Conservation (phyloP, 371 early-diverging fungal genomes). For the Lichtheimia ramosa region DNA sequence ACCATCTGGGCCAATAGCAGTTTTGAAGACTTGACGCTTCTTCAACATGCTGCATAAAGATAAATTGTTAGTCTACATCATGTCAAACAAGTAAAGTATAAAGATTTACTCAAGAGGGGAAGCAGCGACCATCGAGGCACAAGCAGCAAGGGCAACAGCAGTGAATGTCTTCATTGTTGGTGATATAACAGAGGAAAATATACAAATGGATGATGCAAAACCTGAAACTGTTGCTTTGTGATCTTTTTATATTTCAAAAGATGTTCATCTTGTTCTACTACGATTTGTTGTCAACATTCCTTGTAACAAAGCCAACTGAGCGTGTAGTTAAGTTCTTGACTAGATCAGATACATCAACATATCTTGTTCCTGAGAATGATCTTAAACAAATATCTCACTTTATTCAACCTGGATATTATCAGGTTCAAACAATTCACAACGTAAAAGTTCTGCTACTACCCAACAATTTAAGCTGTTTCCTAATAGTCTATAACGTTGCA, state of each 20-base stretch:
- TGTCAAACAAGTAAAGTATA: neutral
- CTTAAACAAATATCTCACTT: no score
- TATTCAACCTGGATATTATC: no score
- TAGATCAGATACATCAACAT: no score
- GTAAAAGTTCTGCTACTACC: conserved; percentile 66
- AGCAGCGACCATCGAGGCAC: conserved; percentile 1
- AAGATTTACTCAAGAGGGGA: neutral
- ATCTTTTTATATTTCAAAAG: no score
- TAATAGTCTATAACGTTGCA: conserved; percentile 66
- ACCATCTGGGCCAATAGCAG: neutral
- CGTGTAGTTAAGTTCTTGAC: no score
- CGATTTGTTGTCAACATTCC: no score
- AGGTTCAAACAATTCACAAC: conserved; percentile 33
- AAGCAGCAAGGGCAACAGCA: neutral
- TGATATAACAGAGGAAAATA: neutral
- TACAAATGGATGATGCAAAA: no score
- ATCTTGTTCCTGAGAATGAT: no score
- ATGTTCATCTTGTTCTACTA: no score
- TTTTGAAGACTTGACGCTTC: conserved; percentile 2
- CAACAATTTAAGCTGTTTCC: conserved; percentile 77
- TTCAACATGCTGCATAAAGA: conserved; percentile 2
- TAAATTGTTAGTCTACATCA: neutral
- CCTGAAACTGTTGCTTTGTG: no score
- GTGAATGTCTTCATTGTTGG: conserved; percentile 1
- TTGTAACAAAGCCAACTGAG: no score